A percentile compares a stretch with the other conserved stretches of the same genome.
These are phyloP conservation scores for Protostelium mycophagum DNA, from an alignment of 78 protist genomes.

Conservation along the genomic window DNA sequence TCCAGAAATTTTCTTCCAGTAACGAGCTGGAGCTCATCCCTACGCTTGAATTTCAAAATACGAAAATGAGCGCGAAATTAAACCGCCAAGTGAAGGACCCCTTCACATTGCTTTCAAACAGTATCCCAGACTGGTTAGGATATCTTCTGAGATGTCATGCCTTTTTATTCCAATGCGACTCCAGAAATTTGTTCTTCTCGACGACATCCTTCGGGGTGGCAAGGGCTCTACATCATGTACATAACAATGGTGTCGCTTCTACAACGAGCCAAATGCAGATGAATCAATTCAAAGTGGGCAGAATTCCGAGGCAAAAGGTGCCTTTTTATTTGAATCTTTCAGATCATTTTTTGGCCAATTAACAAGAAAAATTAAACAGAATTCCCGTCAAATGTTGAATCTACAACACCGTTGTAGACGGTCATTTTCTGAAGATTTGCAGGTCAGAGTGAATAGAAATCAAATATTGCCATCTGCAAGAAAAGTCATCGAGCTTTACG, in stretches of 20 bases:
- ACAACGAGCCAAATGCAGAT: conserved; percentile 17
- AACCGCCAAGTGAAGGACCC: conserved; percentile 82
- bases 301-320: conserved; percentile 75
- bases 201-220: conserved; percentile 75
- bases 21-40: no score
- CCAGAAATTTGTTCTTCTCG: conserved; percentile 39
- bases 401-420: not conserved
- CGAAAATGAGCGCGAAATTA: conserved; percentile 68
- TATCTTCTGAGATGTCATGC: conserved; percentile 30
- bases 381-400: no score
- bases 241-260: conserved; percentile 25
- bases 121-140: conserved; percentile 71
- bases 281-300: conserved; percentile 32
- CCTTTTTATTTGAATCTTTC: no score
- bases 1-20: no score
- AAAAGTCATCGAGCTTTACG: conserved; percentile 65
- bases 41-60: conserved; percentile 10
- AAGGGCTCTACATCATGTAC: conserved; percentile 64
- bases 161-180: conserved; percentile 63
- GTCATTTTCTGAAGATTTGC: not conserved
- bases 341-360: no score
- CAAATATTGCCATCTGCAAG: conserved; percentile 65
- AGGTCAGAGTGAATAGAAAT: conserved; percentile 62
- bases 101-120: conserved; percentile 62
- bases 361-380: no score